Conservation (phyloP, 306 rosid genomes). For the Malus fusca region DNA sequence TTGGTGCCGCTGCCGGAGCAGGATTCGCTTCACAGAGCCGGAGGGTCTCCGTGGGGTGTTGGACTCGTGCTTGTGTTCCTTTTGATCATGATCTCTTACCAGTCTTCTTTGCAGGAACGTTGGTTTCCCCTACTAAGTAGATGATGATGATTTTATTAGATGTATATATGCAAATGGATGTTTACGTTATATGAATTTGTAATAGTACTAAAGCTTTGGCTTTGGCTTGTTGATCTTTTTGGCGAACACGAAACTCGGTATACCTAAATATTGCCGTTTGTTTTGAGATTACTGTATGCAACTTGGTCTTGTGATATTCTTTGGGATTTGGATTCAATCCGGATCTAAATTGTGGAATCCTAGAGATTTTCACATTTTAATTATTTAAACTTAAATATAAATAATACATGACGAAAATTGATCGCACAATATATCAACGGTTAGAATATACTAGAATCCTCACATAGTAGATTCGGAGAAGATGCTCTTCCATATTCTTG, state of each 20-base stretch:
- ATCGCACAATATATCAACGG: accelerated
- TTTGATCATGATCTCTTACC: constrained; percentile 55
- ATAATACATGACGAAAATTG: too few species aligned
- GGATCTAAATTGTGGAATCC: too few species aligned
- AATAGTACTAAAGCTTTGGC: not conserved
- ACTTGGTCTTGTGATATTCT: not conserved
- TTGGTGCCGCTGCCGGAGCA: constrained; percentile 43
- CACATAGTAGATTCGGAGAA: too few species aligned
- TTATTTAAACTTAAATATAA: too few species aligned
- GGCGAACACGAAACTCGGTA: not conserved
- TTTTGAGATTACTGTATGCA: not conserved
- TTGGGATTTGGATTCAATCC: not conserved
- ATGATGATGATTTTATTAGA: not conserved
- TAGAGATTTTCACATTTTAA: too few species aligned
- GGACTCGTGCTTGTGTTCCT: constrained; percentile 58
- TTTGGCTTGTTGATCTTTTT: not conserved
- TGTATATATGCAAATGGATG: not conserved
- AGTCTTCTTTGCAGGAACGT: constrained; percentile 63
- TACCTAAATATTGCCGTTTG: not conserved
- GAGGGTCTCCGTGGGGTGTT: constrained; percentile 89
- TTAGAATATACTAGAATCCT: accelerated
- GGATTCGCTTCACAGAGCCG: constrained; percentile 68
- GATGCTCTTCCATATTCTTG: too few species aligned
- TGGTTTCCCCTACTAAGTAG: constrained; percentile 68
- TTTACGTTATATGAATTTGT: not conserved